Evolutionary conservation across 108 stramenopile genomes (phyloP), one percentile per base, ranked within the genome.

Genomic region (Schizochytrium sp.): DNA sequence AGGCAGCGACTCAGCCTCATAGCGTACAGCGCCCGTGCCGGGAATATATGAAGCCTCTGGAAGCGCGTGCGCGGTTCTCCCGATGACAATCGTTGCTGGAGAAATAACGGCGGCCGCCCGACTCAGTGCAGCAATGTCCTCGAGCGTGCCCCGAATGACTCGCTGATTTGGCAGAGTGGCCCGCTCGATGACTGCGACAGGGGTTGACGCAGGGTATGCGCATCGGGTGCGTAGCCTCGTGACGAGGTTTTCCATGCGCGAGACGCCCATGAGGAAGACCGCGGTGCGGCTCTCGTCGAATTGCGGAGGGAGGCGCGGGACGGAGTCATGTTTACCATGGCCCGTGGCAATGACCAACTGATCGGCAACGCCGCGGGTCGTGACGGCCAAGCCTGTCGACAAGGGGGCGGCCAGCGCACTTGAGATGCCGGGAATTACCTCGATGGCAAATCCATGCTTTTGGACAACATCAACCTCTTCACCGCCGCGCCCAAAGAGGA

Each of bases 341-440:
- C 91, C 90, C 23, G 88, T 90, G 8, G 51, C 28, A 6, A 72
- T 58, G n/a, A 88, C 21, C 34, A 91, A 41, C 91, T 98, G 98
- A 89, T 98, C 97, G 48, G 97, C 93, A n/a, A 97, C 94, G 19
- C 98, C 98, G 14, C 98, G 94, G 90, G 98, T 97, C 0, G 98
- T 99, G 12, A 99, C 96, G 19, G 98, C 98, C 60, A 99, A 97
- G 83, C 93, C 95, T 0, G 94, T 98, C 29, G 97, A 89, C 72
- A 99, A 89, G 4, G 98, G 98, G 12, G 98, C 98, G 10, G 97
- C 96, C 63, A 98, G 97, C n/a, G 96, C 97, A n/a, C 97, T 94
- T 16, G 96, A 97, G 59, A 99, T 95, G 44, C 98, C 98, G 59
- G 87, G 87, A 28, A 87, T 41, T 3, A 97, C 94, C 28, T 71